Evolutionary conservation across 768 basidiomycete genomes (phyloP), one percentile per base, ranked within the genome.

Genomic region (Trametes meyenii): DNA sequence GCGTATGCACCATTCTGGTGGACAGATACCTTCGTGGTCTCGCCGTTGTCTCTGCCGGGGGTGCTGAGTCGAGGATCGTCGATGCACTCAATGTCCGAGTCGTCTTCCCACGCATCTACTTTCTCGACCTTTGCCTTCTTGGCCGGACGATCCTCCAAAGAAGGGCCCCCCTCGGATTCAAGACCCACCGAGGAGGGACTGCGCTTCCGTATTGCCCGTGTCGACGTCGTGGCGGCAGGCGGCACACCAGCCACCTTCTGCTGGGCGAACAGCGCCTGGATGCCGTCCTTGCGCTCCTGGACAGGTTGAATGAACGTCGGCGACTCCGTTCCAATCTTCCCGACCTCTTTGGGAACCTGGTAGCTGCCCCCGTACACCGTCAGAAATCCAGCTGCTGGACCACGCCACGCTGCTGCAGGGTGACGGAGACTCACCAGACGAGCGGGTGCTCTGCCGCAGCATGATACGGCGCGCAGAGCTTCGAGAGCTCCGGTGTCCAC

Each of bases 321-420:
- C 1, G 90, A 94, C 69, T 98, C 90, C 8, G 78, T 85, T 8
- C 93, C 92, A 3, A 98, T 90, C 74, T 90, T 96, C 0, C 95
- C 96, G 0, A 97, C 87, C 77, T 97, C 96, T 65, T 84, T 85
- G 0, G 92, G 92, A 0, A 97, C 96, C 59, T 84, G 85, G 70
- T 96, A 97, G 69, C 94, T 96, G 63, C 55, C 48, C 51, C 33
- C 17, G 23, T 10, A 39, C n/a, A 19, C 12, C 0, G 5, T 40
- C 38, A 39, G 21, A 35, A 55, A 35, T 33, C 46, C 26, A 26
- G 38, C 29, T 8, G 49, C 17, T 6, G 17, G 14, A 24, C 7
- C 16, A 16, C 52, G 5, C 21, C 21, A 16, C 26, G 24, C 23
- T 38, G 12, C n/a, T n/a, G n/a, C n/a, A 23, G 52, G 48, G 19